Evolutionary conservation across 441 rosid genomes (phyloP).

Genomic region (Arabidopsis hybrid): DNA sequence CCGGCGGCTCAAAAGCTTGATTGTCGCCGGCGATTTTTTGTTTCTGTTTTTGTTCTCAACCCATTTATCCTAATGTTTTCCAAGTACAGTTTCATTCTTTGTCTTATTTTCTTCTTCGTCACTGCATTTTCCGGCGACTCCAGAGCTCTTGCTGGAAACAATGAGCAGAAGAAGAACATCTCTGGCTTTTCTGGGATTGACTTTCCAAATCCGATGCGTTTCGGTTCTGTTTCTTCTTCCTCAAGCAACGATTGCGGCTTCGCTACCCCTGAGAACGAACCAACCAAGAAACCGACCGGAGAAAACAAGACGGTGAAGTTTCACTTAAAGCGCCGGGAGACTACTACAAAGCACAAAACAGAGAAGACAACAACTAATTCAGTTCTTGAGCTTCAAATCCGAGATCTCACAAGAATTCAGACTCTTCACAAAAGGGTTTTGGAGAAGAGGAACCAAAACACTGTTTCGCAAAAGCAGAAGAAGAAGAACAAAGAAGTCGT

Average conservation of each 20-base stretch:
- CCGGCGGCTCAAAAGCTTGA: conserved; percentile 3
- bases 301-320: conserved; percentile 60
- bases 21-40: conserved; percentile 9
- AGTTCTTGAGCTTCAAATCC: conserved; percentile 53
- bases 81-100: conserved; percentile 43
- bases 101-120: conserved; percentile 50
- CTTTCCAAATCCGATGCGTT: conserved; percentile 63
- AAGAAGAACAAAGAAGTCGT: conserved; percentile 26
- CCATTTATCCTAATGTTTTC: conserved; percentile 49
- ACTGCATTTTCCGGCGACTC: conserved; percentile 46
- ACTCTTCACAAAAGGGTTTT: conserved; percentile 63
- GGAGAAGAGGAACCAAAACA: conserved; percentile 74
- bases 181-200: conserved; percentile 69
- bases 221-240: conserved; percentile 73
- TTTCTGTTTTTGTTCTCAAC: neutral
- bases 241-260: conserved; percentile 60
- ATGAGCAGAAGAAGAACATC: conserved; percentile 50
- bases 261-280: conserved; percentile 48
- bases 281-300: conserved; percentile 26
- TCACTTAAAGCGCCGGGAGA: conserved; percentile 59
- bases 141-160: conserved; percentile 46
- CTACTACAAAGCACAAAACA: conserved; percentile 30
- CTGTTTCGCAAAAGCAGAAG: conserved; percentile 50
- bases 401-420: conserved; percentile 75
- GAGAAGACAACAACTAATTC: conserved; percentile 50